Conservation (phyloP, 2,329 filamentous ascomycete species). For the Cercospora sp. region DNA sequence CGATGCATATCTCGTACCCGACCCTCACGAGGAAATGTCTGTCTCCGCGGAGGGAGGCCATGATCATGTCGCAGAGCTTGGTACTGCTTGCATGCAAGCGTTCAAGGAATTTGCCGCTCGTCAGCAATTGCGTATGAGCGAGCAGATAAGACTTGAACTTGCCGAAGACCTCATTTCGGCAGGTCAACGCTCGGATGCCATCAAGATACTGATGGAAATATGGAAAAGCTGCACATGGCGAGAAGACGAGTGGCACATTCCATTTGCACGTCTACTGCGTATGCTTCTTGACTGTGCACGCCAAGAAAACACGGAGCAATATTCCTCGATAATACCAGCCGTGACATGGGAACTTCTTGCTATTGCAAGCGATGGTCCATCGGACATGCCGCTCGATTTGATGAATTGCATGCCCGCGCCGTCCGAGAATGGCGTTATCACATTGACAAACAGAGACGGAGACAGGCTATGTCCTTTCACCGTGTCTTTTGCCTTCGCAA, state of each 20-base stretch:
- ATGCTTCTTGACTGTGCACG: conserved; percentile 54
- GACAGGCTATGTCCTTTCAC: conserved; percentile 45
- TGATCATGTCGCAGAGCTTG: conserved; percentile 55
- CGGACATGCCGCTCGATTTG: conserved; percentile 18
- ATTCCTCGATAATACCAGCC: conserved; percentile 52
- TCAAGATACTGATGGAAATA: conserved; percentile 53
- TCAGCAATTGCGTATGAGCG: conserved; percentile 56
- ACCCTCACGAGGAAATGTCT: conserved; percentile 58
- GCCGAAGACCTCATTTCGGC: conserved; percentile 56
- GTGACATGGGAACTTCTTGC: conserved; percentile 59
- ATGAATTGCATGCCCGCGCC: conserved; percentile 25
- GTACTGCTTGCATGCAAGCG: conserved; percentile 51
- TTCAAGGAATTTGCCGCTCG: conserved; percentile 53
- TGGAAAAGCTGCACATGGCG: conserved; percentile 63
- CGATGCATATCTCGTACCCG: conserved; percentile 62
- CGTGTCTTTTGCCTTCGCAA: conserved; percentile 55
- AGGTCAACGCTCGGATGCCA: conserved; percentile 54
- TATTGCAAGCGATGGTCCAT: conserved; percentile 12
- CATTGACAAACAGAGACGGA: conserved; percentile 26
- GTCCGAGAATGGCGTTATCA: conserved; percentile 17
- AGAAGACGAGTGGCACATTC: conserved; percentile 59
- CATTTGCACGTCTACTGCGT: conserved; percentile 57
- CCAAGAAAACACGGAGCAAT: conserved; percentile 37
- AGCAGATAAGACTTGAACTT: conserved; percentile 57
- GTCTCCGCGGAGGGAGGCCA: conserved; percentile 47